Base-by-base conservation (phyloP, 768 basidiomycete genomes). In the Leccinum variicolor region DNA sequence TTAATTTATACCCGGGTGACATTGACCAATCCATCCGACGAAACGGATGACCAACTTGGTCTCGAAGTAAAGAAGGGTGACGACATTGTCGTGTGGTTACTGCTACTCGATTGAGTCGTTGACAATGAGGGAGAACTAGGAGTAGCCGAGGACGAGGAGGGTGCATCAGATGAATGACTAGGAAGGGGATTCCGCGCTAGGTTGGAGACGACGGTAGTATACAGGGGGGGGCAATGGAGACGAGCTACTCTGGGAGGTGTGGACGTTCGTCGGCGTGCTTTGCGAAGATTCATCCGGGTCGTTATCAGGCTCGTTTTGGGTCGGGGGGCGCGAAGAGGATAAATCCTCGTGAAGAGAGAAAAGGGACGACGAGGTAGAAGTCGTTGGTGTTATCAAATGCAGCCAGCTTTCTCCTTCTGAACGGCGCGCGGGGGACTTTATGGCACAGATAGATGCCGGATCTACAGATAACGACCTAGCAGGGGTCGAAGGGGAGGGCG, bases 331-430 rank as follows among this genome's bases (percentile, higher is more conserved):
- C 39, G 62, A 64, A 5, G 73, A 69, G 17, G 72, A 45, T 4
- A 65, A 41, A 46, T 77, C 73, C n/a, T 73, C 64, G 5, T 55
- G 49, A 1, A 54, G 11, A 49, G 57, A 60, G 48, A 52, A 47
- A 25, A 56, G 57, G 2, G 71, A 67, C 25, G 73, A 67, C 29
- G 63, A 57, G 11, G 54, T 60, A 26, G 73, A 69, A 28, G 59
- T 6, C 8, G 67, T 63, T 4, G 73, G 66, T 13, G 69, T 73
- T n/a, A 65, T 62, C 53, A 71, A 47, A 50, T 67, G 66, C 17
- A 72, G 51, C 71, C 72, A 72, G 54, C 73, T 73, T 54, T 71
- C 67, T 50, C 69, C 69, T 53, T 65, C 69, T 1, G 61, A 55
- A 53, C 67, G 59, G 46, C 54, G 66, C 14, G 54, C 13, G 47